phyloP scores from a whole-genome alignment of 352 stramenopile species.

The Thalassiosira delicatula region DNA sequence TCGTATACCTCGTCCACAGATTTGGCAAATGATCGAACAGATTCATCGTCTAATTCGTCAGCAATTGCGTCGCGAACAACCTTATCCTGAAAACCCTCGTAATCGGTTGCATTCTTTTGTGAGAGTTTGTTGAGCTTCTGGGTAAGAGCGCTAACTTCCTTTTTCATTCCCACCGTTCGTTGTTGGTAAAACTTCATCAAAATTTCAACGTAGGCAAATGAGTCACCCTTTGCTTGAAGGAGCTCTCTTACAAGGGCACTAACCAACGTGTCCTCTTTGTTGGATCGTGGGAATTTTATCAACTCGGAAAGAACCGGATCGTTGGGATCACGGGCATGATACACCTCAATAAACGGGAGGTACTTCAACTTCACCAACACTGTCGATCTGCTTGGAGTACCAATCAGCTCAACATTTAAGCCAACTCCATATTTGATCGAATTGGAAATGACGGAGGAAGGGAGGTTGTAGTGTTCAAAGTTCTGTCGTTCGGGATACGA shows the following conservation, averaged over 20 bases:
- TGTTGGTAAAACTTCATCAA: neutral
- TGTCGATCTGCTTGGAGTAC: neutral
- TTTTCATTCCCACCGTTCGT: neutral
- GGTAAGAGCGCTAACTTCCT: too few relatives aligned
- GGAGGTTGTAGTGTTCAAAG: neutral
- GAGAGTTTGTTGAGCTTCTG: too few relatives aligned
- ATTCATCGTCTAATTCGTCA: too few relatives aligned
- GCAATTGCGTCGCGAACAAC: too few relatives aligned
- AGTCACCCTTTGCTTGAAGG: neutral
- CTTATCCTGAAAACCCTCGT: too few relatives aligned
- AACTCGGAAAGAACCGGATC: neutral
- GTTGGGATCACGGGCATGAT: neutral
- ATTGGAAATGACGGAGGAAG: neutral
- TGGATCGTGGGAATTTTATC: neutral
- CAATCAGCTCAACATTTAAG: neutral
- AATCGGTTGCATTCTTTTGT: too few relatives aligned
- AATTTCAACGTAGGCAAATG: neutral
- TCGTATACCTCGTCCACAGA: too few relatives aligned
- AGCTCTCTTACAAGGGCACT: neutral
- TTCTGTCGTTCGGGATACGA: neutral
- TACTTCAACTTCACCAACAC: neutral
- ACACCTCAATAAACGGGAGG: neutral
- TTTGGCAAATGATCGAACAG: too few relatives aligned
- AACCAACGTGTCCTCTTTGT: neutral
- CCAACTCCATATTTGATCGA: neutral